A percentile compares a stretch with the other conserved stretches of the same genome.
These are phyloP conservation scores for Fusarium robinianum DNA, from an alignment of 2,329 filamentous ascomycete genomes.

Conservation along the genomic window DNA sequence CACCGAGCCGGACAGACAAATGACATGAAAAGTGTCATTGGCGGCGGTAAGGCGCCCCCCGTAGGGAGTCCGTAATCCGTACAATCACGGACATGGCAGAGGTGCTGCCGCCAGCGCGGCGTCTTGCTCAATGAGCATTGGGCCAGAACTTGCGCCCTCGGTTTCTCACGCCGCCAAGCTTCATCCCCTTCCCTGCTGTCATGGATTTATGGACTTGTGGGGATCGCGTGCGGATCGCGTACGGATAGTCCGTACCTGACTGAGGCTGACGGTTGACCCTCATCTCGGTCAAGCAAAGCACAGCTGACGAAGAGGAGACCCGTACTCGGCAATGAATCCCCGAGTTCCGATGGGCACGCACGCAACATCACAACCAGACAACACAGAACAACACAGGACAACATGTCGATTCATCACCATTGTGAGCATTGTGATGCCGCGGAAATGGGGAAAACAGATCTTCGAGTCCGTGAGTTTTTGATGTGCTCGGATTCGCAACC, in stretches of 20 bases:
- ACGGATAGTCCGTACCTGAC: no score
- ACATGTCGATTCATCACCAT: no score
- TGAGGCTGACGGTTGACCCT: conserved; percentile 3
- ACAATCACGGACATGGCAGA: not conserved
- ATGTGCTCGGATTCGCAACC: conserved; percentile 5
- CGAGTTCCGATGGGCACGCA: no score
- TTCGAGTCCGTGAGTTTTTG: conserved; percentile 5
- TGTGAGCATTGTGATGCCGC: no score
- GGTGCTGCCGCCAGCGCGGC: not conserved
- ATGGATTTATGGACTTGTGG: conserved; percentile 1
- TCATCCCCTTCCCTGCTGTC: conserved; percentile 3
- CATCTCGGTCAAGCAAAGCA: conserved; percentile 10
- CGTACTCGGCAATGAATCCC: no score
- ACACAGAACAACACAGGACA: not conserved
- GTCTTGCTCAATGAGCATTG: conserved; percentile 1
- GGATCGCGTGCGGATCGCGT: no score
- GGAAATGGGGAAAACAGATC: no score
- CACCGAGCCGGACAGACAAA: not conserved
- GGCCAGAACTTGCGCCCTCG: no score
- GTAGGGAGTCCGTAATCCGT: conserved; percentile 3
- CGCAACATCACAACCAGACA: no score
- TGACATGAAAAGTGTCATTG: no score
- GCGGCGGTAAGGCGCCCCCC: not conserved
- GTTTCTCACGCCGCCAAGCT: no score
- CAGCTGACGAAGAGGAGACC: not conserved